Conservation (phyloP, 2,329 filamentous ascomycete species). For the Arthrobotrys sinensis region DNA sequence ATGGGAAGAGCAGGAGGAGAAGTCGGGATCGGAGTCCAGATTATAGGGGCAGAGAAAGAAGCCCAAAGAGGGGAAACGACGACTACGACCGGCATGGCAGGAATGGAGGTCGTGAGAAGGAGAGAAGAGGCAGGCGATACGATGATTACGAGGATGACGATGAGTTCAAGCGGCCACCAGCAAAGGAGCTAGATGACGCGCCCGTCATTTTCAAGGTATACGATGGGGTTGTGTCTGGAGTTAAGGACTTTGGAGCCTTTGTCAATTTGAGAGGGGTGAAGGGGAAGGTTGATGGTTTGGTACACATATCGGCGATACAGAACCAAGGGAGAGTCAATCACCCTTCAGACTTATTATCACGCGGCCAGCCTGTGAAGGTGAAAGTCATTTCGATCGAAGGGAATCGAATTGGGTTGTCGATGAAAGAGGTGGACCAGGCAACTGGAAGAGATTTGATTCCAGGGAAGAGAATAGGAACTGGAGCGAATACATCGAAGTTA, state of each 20-base stretch:
- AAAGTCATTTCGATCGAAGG: slow-evolving; percentile 92
- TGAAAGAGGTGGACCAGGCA: slow-evolving; percentile 96
- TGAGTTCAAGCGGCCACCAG: slow-evolving; percentile 77
- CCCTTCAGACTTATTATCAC: slow-evolving; percentile 86
- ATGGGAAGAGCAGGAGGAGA: slow-evolving; percentile 47
- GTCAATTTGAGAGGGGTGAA: slow-evolving; percentile 89
- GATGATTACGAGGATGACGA: slow-evolving; percentile 72
- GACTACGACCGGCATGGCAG: slow-evolving; percentile 39
- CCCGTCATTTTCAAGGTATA: slow-evolving; percentile 91
- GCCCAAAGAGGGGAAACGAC: slow-evolving; percentile 47
- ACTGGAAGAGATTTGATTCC: slow-evolving; percentile 88
- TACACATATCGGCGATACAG: slow-evolving; percentile 91
- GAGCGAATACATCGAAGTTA: slow-evolving; percentile 88
- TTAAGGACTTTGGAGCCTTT: slow-evolving; percentile 97
- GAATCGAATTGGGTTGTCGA: slow-evolving; percentile 85
- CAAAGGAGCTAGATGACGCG: slow-evolving; percentile 82
- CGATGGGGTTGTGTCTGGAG: slow-evolving; percentile 86
- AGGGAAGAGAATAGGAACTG: slow-evolving; percentile 83
- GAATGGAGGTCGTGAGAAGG: slow-evolving; percentile 46
- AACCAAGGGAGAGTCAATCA: slow-evolving; percentile 90
- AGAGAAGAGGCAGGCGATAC: slow-evolving; percentile 66
- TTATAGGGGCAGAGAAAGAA: slow-evolving; percentile 43
- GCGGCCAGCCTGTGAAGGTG: slow-evolving; percentile 88
- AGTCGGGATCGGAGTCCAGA: slow-evolving; percentile 40
- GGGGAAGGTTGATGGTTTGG: slow-evolving; percentile 91